Evolutionary conservation across 2,329 filamentous ascomycete species (phyloP), one percentile per base, ranked within the genome.

Genomic region (Dryadomyces quercus-mongolicae): DNA sequence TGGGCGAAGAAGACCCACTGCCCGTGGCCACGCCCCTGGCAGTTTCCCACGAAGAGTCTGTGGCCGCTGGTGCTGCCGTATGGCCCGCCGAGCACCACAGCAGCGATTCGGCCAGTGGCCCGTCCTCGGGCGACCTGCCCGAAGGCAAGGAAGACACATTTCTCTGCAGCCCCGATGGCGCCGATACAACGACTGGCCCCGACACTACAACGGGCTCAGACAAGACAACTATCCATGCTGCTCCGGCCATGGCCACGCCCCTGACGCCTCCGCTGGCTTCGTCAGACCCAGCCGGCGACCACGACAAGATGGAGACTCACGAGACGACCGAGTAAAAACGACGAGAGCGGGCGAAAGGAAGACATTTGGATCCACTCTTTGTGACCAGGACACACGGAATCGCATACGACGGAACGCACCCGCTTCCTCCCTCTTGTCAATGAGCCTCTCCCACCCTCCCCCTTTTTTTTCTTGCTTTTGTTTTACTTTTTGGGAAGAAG

Each of bases 21-120:
- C 46, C 55, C 1, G 51, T 60, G 42, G 44, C 55, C n/a, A 60
- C 59, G 21, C 59, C 59, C 1, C 31, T 57, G n/a, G 43, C 54
- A 1, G 49, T 45, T 3, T 31, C 49, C 1, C 48, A 52, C 38
- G 56, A 56, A 9, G 57, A 57, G 16, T 44, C 43, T 1, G 15
- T 12, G 10, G 49, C 36, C 16, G 12, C 54, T 2, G 21, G 45
- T 1, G 49, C 58, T 1, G 55, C 46, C 21, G 52, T 57, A 1
- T 58, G 57, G 57, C 51, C 53, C 1, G 49, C 20, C 10, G 53
- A 58, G 31, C 56, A 58, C 36, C 53, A 53, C 47, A 38, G 50
- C 47, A 56, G 55, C 55, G 40, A 54, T 31, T 9, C 45, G 31
- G 50, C 25, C 38, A 46, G 54, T 45, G 44, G 51, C 2, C 44